These are phyloP conservation scores for Hymenochaete sp. DNA, from an alignment of 1,284 basidiomycete genomes.

Conservation along the genomic window DNA sequence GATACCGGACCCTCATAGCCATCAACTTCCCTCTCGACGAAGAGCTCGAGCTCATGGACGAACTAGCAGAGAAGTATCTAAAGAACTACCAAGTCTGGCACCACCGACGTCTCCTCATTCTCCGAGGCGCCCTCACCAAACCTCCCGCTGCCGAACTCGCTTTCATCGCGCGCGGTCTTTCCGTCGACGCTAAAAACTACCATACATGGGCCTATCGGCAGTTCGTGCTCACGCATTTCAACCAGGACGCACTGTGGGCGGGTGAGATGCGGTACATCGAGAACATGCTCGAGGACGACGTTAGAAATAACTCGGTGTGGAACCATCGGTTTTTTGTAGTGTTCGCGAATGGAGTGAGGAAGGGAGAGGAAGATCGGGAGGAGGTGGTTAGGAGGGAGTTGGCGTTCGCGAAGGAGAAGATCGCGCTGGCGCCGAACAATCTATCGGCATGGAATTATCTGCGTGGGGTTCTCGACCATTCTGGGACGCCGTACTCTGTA, in stretches of 20 bases:
- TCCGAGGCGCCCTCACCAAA: slow-evolving; percentile 10
- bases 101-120: slow-evolving; percentile 74
- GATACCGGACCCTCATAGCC: slow-evolving; percentile 74
- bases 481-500: slow-evolving; percentile 46
- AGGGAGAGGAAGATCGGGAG: slow-evolving; percentile 45
- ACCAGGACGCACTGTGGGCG: slow-evolving; percentile 59
- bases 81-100: slow-evolving; percentile 99
- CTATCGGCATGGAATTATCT: slow-evolving; percentile 93
- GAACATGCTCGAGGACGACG: slow-evolving; percentile 64
- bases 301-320: slow-evolving; percentile 97
- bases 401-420: slow-evolving; percentile 66
- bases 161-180: slow-evolving; percentile 68
- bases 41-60: slow-evolving; percentile 80
- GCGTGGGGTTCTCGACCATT: slow-evolving; percentile 62
- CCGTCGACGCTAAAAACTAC: slow-evolving; percentile 84
- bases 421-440: slow-evolving; percentile 86
- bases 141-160: slow-evolving; percentile 48
- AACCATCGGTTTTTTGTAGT: slow-evolving; percentile 93
- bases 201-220: slow-evolving; percentile 95
- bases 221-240: slow-evolving; percentile 79
- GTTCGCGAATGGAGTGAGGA: slow-evolving; percentile 55
- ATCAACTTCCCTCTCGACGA: slow-evolving; percentile 56
- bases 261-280: slow-evolving; percentile 76
- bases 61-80: slow-evolving; percentile 70
- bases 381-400: slow-evolving; percentile 58